Conservation (phyloP, 192 early-diverging fungal species). For the Thoreauomyces humboldtii region DNA sequence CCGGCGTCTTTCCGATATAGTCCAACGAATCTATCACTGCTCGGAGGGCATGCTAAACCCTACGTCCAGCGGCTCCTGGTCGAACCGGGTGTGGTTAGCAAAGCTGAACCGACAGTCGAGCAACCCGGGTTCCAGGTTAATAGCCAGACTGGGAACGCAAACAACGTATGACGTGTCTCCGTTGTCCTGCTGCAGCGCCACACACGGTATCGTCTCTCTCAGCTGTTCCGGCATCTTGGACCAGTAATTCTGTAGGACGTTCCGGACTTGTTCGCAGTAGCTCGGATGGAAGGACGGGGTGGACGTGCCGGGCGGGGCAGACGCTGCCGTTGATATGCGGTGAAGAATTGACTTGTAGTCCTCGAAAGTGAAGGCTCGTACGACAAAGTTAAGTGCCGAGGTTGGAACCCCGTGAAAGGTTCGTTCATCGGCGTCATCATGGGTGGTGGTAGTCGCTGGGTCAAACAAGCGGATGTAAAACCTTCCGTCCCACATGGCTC, state of each 20-base stretch:
- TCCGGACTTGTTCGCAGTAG: not conserved
- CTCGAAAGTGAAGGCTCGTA: constrained; percentile 8
- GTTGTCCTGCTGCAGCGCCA: constrained; percentile 21
- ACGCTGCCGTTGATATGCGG: constrained; percentile 1
- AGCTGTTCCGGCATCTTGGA: constrained; percentile 15
- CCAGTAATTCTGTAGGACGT: constrained; percentile 11
- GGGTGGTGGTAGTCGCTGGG: not conserved
- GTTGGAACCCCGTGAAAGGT: constrained; percentile 9
- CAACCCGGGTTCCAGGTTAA: constrained; percentile 22
- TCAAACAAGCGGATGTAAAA: constrained; percentile 7
- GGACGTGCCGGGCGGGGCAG: constrained; percentile 8
- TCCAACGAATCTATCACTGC: not conserved
- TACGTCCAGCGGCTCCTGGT: constrained; percentile 4
- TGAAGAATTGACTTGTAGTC: constrained; percentile 10
- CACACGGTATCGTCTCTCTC: constrained; percentile 21
- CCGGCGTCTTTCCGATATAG: no score
- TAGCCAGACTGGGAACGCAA: constrained; percentile 8
- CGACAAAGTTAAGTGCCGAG: constrained; percentile 6
- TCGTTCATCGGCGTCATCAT: not conserved
- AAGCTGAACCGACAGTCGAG: constrained; percentile 23
- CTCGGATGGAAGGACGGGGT: no score
- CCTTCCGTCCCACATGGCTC: constrained; percentile 22
- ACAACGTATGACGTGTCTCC: constrained; percentile 20
- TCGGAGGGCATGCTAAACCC: constrained; percentile 6
- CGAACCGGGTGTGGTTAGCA: not conserved